Evolutionary conservation across 768 basidiomycete genomes (phyloP), one percentile per base, ranked within the genome.

Genomic region (Lanmaoa rubissima): DNA sequence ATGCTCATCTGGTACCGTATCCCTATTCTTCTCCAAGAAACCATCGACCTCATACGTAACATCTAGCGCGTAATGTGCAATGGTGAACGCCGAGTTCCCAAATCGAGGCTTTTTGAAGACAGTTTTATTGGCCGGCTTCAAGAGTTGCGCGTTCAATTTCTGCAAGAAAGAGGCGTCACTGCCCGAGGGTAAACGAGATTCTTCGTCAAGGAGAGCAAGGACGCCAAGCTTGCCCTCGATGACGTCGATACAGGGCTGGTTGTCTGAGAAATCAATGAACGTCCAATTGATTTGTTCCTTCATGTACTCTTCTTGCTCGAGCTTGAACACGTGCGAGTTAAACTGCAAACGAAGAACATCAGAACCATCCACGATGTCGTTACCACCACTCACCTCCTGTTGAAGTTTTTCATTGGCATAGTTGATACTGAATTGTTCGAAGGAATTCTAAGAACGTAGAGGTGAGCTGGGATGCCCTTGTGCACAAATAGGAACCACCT

Each of bases 101-200:
- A 99, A 99, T n/a, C 97, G 84, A 35, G 97, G 96, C 74, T 98
- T 99, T 77, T 98, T 98, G 85, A 89, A 99, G 7, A 98, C 86
- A 16, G 79, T 79, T 69, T 90, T 92, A 76, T 90, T 88, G 60
- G 88, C 87, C 7, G 92, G 87, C 68, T 93, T 98, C 51, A 78
- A 71, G 43, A 98, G 85, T 67, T 97, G 94, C 17, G 77, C 78
- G 69, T 94, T 85, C 21, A 99, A 81, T 71, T 99, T 99, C 69
- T 92, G 92, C 40, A 98, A 80, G 75, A 98, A 94, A 8, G 95
- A 94, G 5, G 84, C 73, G 69, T 99, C 97, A 35, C 87, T 94
- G 21, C 97, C 97, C 2, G 97, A 74, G 2, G 96, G 97, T 53
- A 99, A 75, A 58, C 97, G 93, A 17, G 97, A 98, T 75, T 99